These are phyloP conservation scores for Neoscytalidium dimidiatum DNA, from an alignment of 2,329 filamentous ascomycete species.

Conservation along the genomic window DNA sequence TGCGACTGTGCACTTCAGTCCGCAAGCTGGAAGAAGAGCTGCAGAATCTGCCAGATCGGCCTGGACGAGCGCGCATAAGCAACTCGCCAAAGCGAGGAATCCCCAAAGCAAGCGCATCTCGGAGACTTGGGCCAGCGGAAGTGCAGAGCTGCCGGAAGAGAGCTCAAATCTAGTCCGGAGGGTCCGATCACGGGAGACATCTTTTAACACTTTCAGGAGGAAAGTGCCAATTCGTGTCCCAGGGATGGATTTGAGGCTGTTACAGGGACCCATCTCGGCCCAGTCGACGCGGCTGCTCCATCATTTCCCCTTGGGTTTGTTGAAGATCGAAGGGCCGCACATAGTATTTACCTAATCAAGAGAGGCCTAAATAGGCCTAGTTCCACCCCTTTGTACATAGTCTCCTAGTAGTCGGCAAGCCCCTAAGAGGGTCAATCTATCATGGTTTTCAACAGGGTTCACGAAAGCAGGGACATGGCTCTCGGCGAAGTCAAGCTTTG, in stretches of 20 bases:
- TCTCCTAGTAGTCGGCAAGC: too few species aligned
- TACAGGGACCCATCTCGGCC: neutral
- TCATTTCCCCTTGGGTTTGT: neutral
- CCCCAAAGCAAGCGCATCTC: neutral
- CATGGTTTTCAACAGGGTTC: too few species aligned
- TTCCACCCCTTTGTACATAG: too few species aligned
- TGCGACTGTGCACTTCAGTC: neutral
- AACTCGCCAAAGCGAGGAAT: neutral
- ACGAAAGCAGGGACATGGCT: neutral
- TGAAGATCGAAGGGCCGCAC: too few species aligned
- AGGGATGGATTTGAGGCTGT: neutral
- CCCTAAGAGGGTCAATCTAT: neutral
- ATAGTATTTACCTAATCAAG: too few species aligned
- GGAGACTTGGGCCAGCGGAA: neutral
- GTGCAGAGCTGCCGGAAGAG: neutral
- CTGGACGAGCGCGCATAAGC: neutral
- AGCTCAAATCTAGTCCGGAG: neutral
- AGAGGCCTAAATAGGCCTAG: too few species aligned
- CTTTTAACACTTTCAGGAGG: neutral
- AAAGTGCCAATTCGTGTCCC: neutral
- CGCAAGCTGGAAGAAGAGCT: neutral
- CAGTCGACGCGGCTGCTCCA: neutral
- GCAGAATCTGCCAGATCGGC: neutral
- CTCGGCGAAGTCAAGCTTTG: slow-evolving; percentile 1
- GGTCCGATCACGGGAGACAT: neutral